Percentiles rank a stretch among this genome's conserved stretches.
phyloP scores from a whole-genome alignment of 352 stramenopile genomes.

The Plasmopara viticola region DNA sequence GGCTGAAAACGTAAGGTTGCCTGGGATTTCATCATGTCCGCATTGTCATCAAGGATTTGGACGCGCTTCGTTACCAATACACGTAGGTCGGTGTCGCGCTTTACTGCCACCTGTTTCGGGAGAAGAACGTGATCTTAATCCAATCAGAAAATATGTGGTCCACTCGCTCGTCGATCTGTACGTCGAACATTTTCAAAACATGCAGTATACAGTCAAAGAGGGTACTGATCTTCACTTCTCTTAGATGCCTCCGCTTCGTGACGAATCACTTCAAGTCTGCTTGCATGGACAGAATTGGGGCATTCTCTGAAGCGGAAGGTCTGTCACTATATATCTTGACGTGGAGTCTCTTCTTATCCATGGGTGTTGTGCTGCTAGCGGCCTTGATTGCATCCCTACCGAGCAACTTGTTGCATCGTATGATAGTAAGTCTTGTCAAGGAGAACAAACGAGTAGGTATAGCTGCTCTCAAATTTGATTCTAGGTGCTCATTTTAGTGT shows the following conservation, averaged over 20 bases:
- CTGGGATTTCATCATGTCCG: conserved; percentile 35
- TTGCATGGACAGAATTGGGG: conserved; percentile 56
- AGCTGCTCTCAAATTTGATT: not conserved
- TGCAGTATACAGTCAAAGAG: too few species aligned
- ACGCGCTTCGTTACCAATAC: conserved; percentile 54
- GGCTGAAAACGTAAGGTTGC: conserved; percentile 13
- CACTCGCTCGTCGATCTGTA: conserved; percentile 58
- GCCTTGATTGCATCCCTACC: conserved; percentile 61
- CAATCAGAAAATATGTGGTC: conserved; percentile 27
- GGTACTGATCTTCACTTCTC: too few species aligned
- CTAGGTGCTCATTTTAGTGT: not conserved
- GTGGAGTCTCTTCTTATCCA: conserved; percentile 1
- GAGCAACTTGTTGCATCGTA: conserved; percentile 52
- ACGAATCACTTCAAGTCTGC: conserved; percentile 66
- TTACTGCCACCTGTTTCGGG: conserved; percentile 26
- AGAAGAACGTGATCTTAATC: conserved; percentile 11
- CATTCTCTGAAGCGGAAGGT: conserved; percentile 61
- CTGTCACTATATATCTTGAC: not conserved
- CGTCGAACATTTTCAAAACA: not conserved
- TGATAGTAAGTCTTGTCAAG: conserved; percentile 56
- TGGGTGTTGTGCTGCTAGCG: conserved; percentile 17
- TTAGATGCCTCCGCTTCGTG: conserved; percentile 52
- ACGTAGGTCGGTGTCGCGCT: conserved; percentile 50
- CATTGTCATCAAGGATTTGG: conserved; percentile 55
- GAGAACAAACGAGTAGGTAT: conserved; percentile 42